Evolutionary conservation across 371 early-diverging fungal genomes (phyloP), one percentile per base, ranked within the genome.

Genomic region (Dichotomocladium elegans): DNA sequence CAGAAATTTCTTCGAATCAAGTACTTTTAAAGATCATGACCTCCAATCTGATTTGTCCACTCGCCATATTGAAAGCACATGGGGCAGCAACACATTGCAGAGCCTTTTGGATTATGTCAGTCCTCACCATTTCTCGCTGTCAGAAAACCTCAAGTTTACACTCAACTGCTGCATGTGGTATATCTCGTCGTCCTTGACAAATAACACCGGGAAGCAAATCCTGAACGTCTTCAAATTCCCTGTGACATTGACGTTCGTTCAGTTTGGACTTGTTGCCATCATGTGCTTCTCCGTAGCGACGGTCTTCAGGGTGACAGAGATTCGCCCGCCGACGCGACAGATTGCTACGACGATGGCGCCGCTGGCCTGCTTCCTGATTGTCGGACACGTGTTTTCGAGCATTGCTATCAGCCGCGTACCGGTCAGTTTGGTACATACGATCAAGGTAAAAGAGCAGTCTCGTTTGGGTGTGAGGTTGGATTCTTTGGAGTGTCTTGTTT

Each of bases 371-470:
- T 92, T 93, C 71, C 82, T 88, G 68, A 87, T 92, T 41, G 76
- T 85, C n/a, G 91, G 93, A 1, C 95, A 95, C 71, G 74, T 91
- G 3, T 84, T 91, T 55, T 85, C 86, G 1, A 82, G 85, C 51
- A 61, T 87, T 35, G 92, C 93, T 11, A 82, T 92, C 26, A 77
- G 86, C 51, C 68, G 77, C 22, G 87, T 90, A 17, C 86, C 93
- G 19, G 87, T 95, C 10, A 86, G 87, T 54, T 79, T 93, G 50
- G 90, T 92, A 5, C 93, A 95, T 59, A 93, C 94, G 5, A 87
- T 95, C 61, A 94, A 94, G 85, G 91, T 90, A 74, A 67, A 47
- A 11, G 12, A 43, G 5, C 4, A 43, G 8, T 43, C 14, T 5
- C 10, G 28, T 27, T 9, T 45, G 28, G 8, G 25, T 47, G 27